Percentiles rank a stretch among this genome's conserved stretches.
phyloP scores from a whole-genome alignment of 352 stramenopile genomes.

The Phytophthora ohioensis region DNA sequence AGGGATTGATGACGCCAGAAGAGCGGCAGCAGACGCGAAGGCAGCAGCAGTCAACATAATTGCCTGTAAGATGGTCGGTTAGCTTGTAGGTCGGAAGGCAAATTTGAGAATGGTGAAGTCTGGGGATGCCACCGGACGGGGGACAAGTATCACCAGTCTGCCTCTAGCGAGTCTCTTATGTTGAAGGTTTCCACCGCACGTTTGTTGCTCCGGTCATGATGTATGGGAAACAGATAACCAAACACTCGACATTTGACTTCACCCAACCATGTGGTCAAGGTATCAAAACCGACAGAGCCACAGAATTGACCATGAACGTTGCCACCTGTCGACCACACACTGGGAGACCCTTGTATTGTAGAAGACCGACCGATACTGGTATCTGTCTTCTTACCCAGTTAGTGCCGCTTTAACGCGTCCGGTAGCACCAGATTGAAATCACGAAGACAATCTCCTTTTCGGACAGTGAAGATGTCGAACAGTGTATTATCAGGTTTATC shows the following conservation, averaged over 20 bases:
- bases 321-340: background rate
- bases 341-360: background rate
- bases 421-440: background rate
- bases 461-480: background rate
- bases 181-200: background rate
- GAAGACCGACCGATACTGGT: background rate
- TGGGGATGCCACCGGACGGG: background rate
- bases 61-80: background rate
- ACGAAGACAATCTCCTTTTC: constrained; percentile 3
- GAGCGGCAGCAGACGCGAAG: constrained; percentile 18
- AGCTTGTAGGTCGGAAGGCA: background rate
- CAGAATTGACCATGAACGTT: background rate
- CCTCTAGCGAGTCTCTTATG: background rate
- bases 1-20: constrained; percentile 16
- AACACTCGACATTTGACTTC: background rate
- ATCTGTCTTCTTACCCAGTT: background rate
- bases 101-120: constrained; percentile 14
- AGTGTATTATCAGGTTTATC: background rate
- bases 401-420: background rate
- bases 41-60: constrained; percentile 20
- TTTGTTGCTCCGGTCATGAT: constrained; percentile 2
- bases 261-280: background rate
- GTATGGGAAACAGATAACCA: constrained; percentile 5
- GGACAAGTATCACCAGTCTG: background rate
- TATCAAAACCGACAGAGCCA: background rate